Conservation (phyloP, 257 asterid species). For the Nicotiana benthamiana region DNA sequence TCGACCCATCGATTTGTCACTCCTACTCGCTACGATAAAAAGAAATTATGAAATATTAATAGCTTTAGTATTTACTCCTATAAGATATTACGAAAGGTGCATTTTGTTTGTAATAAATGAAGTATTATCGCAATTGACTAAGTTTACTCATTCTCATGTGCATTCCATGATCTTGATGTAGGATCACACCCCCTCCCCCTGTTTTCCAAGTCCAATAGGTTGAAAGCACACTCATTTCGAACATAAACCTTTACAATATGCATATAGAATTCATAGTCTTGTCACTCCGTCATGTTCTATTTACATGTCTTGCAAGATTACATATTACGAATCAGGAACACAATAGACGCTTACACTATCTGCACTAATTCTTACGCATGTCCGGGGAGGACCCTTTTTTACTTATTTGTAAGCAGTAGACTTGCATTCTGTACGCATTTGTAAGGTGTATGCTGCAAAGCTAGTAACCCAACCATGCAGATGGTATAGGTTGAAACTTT, state of each 20-base stretch:
- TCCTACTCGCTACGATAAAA: no score
- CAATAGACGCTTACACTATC: background rate
- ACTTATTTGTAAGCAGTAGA: background rate
- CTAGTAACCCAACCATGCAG: slow-evolving; percentile 64
- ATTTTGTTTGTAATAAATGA: background rate
- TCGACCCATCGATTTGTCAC: no score
- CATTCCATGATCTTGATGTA: no score
- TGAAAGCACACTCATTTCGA: background rate
- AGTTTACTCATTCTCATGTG: no score
- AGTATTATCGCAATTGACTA: no score
- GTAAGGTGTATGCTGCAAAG: background rate
- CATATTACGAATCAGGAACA: background rate
- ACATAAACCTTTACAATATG: background rate
- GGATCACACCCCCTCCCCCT: background rate
- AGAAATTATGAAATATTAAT: background rate
- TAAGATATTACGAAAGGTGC: no score
- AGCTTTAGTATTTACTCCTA: background rate
- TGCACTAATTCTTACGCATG: background rate
- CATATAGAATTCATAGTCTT: background rate
- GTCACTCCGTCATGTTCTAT: background rate
- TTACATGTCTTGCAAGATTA: background rate
- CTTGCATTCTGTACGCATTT: background rate
- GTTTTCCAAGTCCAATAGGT: background rate
- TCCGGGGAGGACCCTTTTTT: background rate
- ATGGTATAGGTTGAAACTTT: slow-evolving; percentile 57